These are phyloP conservation scores for Phytopythium montanum DNA, from an alignment of 352 stramenopile species.

Conservation along the genomic window DNA sequence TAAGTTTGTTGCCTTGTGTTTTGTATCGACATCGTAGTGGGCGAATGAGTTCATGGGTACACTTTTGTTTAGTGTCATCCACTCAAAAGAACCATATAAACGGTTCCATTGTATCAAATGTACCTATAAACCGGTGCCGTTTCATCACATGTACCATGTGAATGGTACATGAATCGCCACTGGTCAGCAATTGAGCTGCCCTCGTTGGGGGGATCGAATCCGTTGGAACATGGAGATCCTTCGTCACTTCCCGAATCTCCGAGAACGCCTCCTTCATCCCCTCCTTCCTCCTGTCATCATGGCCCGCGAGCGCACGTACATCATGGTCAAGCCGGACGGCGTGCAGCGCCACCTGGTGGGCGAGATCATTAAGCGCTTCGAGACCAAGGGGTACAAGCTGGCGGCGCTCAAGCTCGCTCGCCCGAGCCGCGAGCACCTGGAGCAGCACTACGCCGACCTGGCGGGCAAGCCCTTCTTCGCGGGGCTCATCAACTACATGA, in stretches of 20 bases:
- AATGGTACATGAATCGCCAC: too few species aligned
- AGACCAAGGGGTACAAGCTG: conserved; percentile 98
- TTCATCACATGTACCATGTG: too few species aligned
- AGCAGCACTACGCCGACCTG: conserved; percentile 93
- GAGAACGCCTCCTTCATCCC: not conserved
- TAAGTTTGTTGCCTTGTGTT: too few species aligned
- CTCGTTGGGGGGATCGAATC: not conserved
- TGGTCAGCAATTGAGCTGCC: not conserved
- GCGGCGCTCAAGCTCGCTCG: conserved; percentile 92
- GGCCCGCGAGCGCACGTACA: conserved; percentile 72
- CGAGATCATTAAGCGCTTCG: conserved; percentile 98
- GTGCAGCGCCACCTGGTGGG: conserved; percentile 95
- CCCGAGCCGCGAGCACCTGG: conserved; percentile 69
- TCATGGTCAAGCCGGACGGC: conserved; percentile 98
- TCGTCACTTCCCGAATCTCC: conserved; percentile 8
- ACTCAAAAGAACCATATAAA: too few species aligned
- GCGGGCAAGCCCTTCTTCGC: conserved; percentile 93
- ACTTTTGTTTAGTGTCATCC: too few species aligned
- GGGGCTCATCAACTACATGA: conserved; percentile 96
- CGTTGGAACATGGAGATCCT: not conserved
- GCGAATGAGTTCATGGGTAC: too few species aligned
- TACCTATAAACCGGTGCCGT: too few species aligned
- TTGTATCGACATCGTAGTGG: too few species aligned
- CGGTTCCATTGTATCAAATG: too few species aligned
- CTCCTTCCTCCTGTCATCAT: conserved; percentile 13